Evolutionary conservation across 2,329 filamentous ascomycete genomes (phyloP), one percentile per base, ranked within the genome.

Genomic region (Fusarium sacchari): DNA sequence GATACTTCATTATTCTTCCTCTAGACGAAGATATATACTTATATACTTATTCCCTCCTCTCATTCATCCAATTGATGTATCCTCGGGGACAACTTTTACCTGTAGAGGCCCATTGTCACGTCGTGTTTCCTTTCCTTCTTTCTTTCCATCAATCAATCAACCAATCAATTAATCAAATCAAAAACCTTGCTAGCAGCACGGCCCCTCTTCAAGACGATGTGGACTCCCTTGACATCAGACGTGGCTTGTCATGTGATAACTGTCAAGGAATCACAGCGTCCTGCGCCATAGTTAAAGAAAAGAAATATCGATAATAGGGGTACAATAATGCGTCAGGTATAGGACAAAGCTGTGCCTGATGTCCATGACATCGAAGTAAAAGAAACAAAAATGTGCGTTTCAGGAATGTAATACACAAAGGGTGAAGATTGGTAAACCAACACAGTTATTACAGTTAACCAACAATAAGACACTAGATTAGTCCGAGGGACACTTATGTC

Each of bases 391-490:
- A 55, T 71, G 18, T 67, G 52, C 30, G 24, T 65, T 53, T 39
- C 43, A 42, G 53, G 36, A 44, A 55, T 46, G 28, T 26, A 58
- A 44, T 53, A 44, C 26, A 40, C 28, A 43, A 46, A 36, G 39
- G 44, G 30, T 42, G 34, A 26, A 42, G 36, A 26, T 46, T 36
- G 42, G 56, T 43, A 53, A 65, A 64, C 46, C 55, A 58, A 62
- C 32, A 53, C 55, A 69, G 44, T 43, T 42, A 43, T 58, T 56
- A 49, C 24, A 63, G 43, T 43, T 52, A 62, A 39, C 60, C 56
- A 72, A 53, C 64, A 60, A 43, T 34, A 43, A 58, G 53, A 52
- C 52, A 57, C 61, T 59, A 53, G 37, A 72, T 69, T 69, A 69
- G 53, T 69, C 64, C 55, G 66, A 52, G 52, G 32, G 53, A 44